Base-by-base conservation (phyloP, 176 grass and related monocot species). In the Cymbopogon citratus region DNA sequence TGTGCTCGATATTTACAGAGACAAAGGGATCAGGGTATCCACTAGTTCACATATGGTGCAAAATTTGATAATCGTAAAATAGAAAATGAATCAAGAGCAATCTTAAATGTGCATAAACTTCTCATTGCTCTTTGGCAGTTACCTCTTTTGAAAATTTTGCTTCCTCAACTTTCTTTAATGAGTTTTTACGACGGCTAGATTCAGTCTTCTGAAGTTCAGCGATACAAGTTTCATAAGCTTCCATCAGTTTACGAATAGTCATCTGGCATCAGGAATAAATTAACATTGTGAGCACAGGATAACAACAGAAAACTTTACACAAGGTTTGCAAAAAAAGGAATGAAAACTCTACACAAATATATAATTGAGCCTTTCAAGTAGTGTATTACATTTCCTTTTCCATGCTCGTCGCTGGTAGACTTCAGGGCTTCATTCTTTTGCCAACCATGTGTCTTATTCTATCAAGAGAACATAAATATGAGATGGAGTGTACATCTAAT, bases 221-320 rank as follows among this genome's bases (percentile, higher is more conserved):
- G 64, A 90, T 91, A 62, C 97, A 99, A 56, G 69, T 69, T 82
- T 96, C 89, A 27, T 99, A 99, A 45, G 80, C 78, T 81, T 90
- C 89, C 92, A 99, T 99, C 77, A 93, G 40, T 77, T 88, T 89
- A 76, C 85, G 89, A 89, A 90, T 85, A 15, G 93, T 91, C 93
- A 99, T 82, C 97, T 99, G 80, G 61, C 59, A 85, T 79, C 61
- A 70, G 34, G 16, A 84, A 87, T 44, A 78, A 64, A 69, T 52
- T 38, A 41, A 49, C 4, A 65, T 21, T 49, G 25, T 75, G 38
- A 68, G 74, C 16, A 33, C 23, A 9, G 12, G 1, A 16, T 46
- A 78, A 88, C 34, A 84, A 64, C 7, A 24, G 51, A 52, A 63
- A 81, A 63, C 26, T 77, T 9, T 38, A 67, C 1, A 2, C 3